Evolutionary conservation across 1,139 yeast species (phyloP).

Genomic region (Magnusiomyces tetraspermus): DNA sequence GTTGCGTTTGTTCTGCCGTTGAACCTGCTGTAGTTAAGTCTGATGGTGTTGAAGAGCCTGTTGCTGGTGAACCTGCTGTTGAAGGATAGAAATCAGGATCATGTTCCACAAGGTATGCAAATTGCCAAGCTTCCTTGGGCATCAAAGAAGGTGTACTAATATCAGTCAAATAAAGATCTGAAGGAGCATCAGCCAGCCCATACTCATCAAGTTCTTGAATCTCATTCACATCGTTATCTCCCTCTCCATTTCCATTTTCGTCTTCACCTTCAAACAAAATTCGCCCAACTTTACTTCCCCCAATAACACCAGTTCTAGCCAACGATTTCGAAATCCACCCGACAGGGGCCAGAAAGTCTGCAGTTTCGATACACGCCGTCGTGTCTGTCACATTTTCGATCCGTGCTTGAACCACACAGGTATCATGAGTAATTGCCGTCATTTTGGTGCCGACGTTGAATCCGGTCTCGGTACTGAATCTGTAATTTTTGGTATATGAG

Average conservation of each 20-base stretch:
- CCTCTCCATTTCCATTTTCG: no score
- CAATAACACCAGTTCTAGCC: conserved; percentile 12
- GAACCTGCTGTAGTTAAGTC: not conserved
- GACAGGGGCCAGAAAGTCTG: conserved; percentile 24
- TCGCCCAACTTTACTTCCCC: conserved; percentile 8
- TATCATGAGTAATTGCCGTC: conserved; percentile 16
- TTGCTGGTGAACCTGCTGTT: no score
- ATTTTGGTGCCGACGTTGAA: conserved; percentile 28
- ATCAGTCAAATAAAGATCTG: not conserved
- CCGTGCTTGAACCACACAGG: conserved; percentile 29
- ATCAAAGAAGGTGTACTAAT: conserved; percentile 16
- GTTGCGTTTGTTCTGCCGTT: not conserved
- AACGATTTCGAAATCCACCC: conserved; percentile 24
- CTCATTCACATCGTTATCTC: not conserved
- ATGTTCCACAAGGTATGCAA: conserved; percentile 16
- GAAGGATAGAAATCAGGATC: conserved; percentile 7
- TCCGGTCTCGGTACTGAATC: conserved; percentile 28
- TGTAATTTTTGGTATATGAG: conserved; percentile 24
- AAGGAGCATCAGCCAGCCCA: not conserved
- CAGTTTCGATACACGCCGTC: conserved; percentile 27
- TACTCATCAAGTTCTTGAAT: not conserved
- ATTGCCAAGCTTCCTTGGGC: conserved; percentile 23
- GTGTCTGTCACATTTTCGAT: conserved; percentile 29
- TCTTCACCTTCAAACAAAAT: not conserved
- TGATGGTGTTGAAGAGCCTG: not conserved